Percentiles rank a stretch among this genome's conserved stretches.
Evolutionary conservation across 2,329 filamentous ascomycete species (phyloP).

Genomic region (Triangularia setosa): DNA sequence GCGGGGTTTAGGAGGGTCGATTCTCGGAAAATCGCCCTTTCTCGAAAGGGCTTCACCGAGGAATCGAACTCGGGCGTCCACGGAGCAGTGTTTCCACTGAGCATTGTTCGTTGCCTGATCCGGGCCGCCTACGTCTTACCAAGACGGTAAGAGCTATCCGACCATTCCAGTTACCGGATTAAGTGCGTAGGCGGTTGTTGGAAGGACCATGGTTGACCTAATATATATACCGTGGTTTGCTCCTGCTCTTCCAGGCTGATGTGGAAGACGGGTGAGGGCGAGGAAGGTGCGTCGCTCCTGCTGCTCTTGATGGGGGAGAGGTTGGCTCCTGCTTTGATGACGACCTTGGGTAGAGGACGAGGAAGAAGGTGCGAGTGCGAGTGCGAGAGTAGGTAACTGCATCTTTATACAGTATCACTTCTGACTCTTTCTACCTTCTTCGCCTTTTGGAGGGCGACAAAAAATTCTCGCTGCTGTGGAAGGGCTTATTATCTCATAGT

Average conservation of each 20-base stretch:
- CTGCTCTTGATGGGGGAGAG: background rate
- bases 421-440: background rate
- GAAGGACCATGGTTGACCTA: background rate
- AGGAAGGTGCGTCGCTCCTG: background rate
- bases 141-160: background rate
- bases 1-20: background rate
- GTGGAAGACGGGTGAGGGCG: background rate
- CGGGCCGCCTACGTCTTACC: background rate
- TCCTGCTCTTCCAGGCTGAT: background rate
- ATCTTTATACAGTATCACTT: too few species aligned
- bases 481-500: too few species aligned
- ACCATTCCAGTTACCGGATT: background rate
- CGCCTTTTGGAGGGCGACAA: too few species aligned
- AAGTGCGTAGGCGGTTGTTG: background rate
- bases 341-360: too few species aligned
- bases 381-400: too few species aligned
- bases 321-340: too few species aligned
- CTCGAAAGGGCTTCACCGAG: background rate
- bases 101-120: background rate
- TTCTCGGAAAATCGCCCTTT: background rate
- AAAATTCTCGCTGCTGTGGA: too few species aligned
- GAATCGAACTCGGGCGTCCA: background rate
- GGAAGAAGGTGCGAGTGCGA: too few species aligned
- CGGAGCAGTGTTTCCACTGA: background rate
- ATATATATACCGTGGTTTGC: background rate